A percentile compares a stretch with the other conserved stretches of the same genome.
These are phyloP conservation scores for Gossypium bickii DNA, from an alignment of 345 rosid species.

Conservation along the genomic window DNA sequence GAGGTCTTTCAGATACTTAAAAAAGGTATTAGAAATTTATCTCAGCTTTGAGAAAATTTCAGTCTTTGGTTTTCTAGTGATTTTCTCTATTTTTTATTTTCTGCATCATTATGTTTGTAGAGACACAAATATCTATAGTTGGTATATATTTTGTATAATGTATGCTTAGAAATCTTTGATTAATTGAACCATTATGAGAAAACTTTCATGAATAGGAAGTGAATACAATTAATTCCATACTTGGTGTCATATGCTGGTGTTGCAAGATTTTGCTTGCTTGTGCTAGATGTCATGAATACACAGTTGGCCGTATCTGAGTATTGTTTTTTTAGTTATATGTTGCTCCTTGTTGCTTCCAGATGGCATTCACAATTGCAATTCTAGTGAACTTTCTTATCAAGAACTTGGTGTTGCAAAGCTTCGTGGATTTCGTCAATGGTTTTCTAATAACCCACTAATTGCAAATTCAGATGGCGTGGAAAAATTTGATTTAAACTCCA, in stretches of 20 bases:
- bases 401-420: slow-evolving; percentile 97
- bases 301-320: not conserved
- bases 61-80: not conserved
- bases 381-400: slow-evolving; percentile 54
- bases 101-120: not conserved
- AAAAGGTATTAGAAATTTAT: not conserved
- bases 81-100: not conserved
- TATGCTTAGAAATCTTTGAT: not conserved
- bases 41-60: not conserved
- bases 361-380: slow-evolving; percentile 24
- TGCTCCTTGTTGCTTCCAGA: slow-evolving; percentile 34
- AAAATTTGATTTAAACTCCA: slow-evolving; percentile 38
- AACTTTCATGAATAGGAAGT: not conserved
- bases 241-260: not conserved
- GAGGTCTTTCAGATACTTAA: not conserved
- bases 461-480: slow-evolving; percentile 39
- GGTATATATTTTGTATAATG: not conserved
- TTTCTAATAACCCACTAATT: slow-evolving; percentile 70
- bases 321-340: slow-evolving; percentile 8
- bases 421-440: slow-evolving; percentile 76
- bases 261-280: not conserved
- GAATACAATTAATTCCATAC: not conserved
- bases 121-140: not conserved
- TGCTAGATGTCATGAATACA: not conserved
- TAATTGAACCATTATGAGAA: not conserved